phyloP scores from a whole-genome alignment of 2,329 filamentous ascomycete genomes.

The Fusarium palustre region DNA sequence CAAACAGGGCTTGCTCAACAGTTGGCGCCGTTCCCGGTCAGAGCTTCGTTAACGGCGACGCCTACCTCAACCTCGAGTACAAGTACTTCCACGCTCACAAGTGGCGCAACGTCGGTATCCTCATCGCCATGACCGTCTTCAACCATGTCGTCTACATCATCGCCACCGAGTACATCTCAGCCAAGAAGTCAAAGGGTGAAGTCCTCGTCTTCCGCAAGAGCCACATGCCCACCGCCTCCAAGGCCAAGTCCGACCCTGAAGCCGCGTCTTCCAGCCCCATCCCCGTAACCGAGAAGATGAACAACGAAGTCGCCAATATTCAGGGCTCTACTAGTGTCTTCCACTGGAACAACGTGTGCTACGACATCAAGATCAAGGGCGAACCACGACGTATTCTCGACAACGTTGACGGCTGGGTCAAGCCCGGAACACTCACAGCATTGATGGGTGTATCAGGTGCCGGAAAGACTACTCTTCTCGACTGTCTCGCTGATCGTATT shows the following conservation, averaged over 20 bases:
- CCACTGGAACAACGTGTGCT: constrained; percentile 78
- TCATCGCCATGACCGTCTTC: constrained; percentile 63
- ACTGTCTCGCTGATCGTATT: constrained; percentile 74
- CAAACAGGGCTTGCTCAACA: constrained; percentile 59
- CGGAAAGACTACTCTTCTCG: constrained; percentile 75
- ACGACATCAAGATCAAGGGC: constrained; percentile 77
- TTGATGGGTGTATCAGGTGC: constrained; percentile 67
- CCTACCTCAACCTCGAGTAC: constrained; percentile 61
- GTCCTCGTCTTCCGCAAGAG: constrained; percentile 69
- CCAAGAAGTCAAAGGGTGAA: constrained; percentile 70
- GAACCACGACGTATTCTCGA: constrained; percentile 74
- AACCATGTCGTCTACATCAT: constrained; percentile 62
- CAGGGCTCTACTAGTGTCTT: constrained; percentile 61
- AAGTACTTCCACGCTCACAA: constrained; percentile 61
- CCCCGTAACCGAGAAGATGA: constrained; percentile 36
- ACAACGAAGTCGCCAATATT: constrained; percentile 33
- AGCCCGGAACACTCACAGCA: constrained; percentile 78
- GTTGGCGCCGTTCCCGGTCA: constrained; percentile 62
- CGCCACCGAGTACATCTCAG: constrained; percentile 60
- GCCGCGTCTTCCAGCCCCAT: constrained; percentile 35
- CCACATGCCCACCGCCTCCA: constrained; percentile 31
- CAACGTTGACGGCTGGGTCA: constrained; percentile 79
- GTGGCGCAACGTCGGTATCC: constrained; percentile 69
- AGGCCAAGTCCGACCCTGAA: constrained; percentile 41
- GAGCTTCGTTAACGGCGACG: constrained; percentile 58